Evolutionary conservation across 208 protist species (phyloP).

Genomic region (Novymonas esmeraldas): DNA sequence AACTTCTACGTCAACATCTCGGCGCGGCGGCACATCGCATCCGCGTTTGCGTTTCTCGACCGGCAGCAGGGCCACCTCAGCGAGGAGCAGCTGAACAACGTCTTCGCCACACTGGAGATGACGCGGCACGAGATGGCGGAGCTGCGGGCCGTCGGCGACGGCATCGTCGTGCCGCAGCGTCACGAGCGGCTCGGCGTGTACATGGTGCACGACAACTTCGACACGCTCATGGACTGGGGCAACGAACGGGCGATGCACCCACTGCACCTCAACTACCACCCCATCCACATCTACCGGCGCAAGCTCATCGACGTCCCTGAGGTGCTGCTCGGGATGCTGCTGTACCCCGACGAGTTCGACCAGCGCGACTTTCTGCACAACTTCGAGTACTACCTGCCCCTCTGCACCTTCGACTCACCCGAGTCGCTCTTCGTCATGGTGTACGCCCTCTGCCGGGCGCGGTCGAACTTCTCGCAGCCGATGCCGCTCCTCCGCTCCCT

Average conservation of each 20-base stretch:
- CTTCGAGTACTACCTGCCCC: slow-evolving; percentile 79
- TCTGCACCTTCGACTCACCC: slow-evolving; percentile 88
- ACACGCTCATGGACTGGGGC: slow-evolving; percentile 73
- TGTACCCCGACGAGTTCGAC: slow-evolving; percentile 83
- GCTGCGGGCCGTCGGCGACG: slow-evolving; percentile 50
- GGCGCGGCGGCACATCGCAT: slow-evolving; percentile 77
- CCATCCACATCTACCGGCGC: slow-evolving; percentile 83
- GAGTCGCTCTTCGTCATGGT: slow-evolving; percentile 79
- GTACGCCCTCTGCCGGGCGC: slow-evolving; percentile 65
- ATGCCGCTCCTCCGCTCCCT: slow-evolving; percentile 80
- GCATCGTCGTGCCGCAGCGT: slow-evolving; percentile 61
- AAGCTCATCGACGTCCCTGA: slow-evolving; percentile 91
- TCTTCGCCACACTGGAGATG: slow-evolving; percentile 71
- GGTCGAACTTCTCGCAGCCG: slow-evolving; percentile 62
- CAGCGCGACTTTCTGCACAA: slow-evolving; percentile 72
- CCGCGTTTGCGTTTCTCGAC: slow-evolving; percentile 58
- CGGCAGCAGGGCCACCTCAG: slow-evolving; percentile 53
- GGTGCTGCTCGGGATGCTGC: slow-evolving; percentile 84
- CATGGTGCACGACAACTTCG: slow-evolving; percentile 89
- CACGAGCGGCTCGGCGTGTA: slow-evolving; percentile 77
- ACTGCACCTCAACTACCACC: slow-evolving; percentile 90
- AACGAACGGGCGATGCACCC: slow-evolving; percentile 73
- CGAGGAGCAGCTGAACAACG: slow-evolving; percentile 37
- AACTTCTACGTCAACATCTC: slow-evolving; percentile 92
- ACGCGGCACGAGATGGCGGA: slow-evolving; percentile 60